Percentiles rank a stretch among this genome's conserved stretches.
Conservation (phyloP, 2,329 filamentous ascomycete species). For the Fusarium avenaceum region DNA sequence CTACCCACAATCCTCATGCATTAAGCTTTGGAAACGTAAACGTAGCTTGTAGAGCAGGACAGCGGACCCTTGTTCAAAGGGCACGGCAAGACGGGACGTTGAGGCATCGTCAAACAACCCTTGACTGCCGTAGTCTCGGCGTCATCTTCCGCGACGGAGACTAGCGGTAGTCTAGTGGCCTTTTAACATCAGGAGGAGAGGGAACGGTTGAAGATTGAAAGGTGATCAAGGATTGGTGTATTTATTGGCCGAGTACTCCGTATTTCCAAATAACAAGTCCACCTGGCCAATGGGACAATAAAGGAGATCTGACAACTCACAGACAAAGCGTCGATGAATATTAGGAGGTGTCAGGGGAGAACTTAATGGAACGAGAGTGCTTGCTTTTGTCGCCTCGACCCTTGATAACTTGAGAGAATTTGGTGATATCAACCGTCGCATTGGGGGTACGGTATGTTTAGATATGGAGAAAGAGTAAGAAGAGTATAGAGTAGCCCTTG, state of each 20-base stretch:
- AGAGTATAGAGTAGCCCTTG: neutral
- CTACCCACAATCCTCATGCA: neutral
- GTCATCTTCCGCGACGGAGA: conserved; percentile 11
- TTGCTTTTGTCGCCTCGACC: conserved; percentile 31
- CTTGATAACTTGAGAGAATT: conserved; percentile 1
- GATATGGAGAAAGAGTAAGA: neutral
- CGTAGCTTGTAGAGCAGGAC: neutral
- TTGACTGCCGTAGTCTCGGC: conserved; percentile 23
- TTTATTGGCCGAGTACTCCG: neutral
- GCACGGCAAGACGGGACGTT: conserved; percentile 7
- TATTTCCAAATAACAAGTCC: neutral
- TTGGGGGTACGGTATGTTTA: too few species aligned
- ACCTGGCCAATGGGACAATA: conserved; percentile 17
- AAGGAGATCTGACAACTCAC: conserved; percentile 7
- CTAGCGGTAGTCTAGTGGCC: conserved; percentile 9
- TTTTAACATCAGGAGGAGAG: neutral
- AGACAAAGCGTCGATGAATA: conserved; percentile 5
- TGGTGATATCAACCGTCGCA: too few species aligned
- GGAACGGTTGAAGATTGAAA: neutral
- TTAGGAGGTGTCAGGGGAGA: conserved; percentile 13
- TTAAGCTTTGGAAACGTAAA: conserved; percentile 6
- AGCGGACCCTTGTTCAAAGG: conserved; percentile 9
- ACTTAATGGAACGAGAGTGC: conserved; percentile 9
- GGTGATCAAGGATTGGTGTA: neutral
- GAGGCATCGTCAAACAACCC: conserved; percentile 12